These are phyloP conservation scores for Rhodotorula kratochvilovae DNA, from an alignment of 768 basidiomycete genomes.

Conservation along the genomic window DNA sequence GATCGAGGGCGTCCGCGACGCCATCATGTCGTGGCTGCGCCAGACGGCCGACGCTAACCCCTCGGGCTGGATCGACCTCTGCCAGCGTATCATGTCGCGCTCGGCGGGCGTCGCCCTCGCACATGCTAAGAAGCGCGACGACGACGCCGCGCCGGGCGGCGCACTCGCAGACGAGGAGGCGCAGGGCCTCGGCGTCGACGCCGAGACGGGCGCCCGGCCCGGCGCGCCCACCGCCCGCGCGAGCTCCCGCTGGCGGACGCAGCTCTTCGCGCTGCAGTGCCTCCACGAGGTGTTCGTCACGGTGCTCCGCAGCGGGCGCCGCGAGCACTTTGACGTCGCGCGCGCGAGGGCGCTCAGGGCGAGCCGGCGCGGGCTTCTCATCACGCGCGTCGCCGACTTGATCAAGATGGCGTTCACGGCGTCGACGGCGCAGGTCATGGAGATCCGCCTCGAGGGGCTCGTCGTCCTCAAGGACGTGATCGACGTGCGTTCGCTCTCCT, in stretches of 20 bases:
- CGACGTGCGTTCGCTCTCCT: slow-evolving; percentile 62
- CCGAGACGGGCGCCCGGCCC: slow-evolving; percentile 47
- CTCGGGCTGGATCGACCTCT: slow-evolving; percentile 95
- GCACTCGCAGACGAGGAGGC: slow-evolving; percentile 83
- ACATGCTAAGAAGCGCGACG: slow-evolving; percentile 60
- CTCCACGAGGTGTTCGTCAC: slow-evolving; percentile 80
- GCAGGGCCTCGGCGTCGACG: slow-evolving; percentile 71
- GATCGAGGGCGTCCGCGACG: slow-evolving; percentile 85
- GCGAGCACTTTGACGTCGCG: slow-evolving; percentile 76
- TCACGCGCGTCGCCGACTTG: slow-evolving; percentile 80
- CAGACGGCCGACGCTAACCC: slow-evolving; percentile 91
- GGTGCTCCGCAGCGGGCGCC: slow-evolving; percentile 65
- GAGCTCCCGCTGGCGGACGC: slow-evolving; percentile 85
- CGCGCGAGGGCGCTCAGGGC: slow-evolving; percentile 53
- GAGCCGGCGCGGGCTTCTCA: slow-evolving; percentile 59
- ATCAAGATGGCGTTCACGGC: slow-evolving; percentile 98
- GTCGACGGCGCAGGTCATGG: slow-evolving; percentile 90
- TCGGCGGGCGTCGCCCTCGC: slow-evolving; percentile 59
- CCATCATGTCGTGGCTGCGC: slow-evolving; percentile 88
- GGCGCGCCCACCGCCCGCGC: slow-evolving; percentile 46
- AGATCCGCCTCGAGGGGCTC: slow-evolving; percentile 86
- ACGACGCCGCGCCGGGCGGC: slow-evolving; percentile 49
- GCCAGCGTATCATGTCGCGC: slow-evolving; percentile 92
- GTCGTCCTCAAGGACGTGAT: slow-evolving; percentile 87
- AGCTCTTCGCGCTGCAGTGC: slow-evolving; percentile 87